Conservation (phyloP, 805 yeast species). For the Jamesozyma spencerorum region DNA sequence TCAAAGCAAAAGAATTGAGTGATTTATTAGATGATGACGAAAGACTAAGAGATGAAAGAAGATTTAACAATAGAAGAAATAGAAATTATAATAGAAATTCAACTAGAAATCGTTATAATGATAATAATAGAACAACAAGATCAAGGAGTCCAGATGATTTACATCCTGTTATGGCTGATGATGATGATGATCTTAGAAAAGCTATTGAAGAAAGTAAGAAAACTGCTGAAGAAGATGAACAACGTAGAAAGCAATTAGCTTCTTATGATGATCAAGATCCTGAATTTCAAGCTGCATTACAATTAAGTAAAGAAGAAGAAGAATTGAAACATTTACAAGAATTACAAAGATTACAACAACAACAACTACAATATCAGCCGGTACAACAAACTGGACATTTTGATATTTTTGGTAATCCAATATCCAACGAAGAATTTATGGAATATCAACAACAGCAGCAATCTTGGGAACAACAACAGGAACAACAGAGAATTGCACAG, state of each 20-base stretch:
- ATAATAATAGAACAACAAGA: too few relatives aligned
- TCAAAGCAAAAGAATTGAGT: constrained; percentile 83
- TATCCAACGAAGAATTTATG: constrained; percentile 22
- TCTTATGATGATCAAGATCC: constrained; percentile 19
- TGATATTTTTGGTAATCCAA: constrained; percentile 25
- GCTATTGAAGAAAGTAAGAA: constrained; percentile 73
- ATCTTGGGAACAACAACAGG: constrained; percentile 19
- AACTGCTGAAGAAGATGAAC: constrained; percentile 80
- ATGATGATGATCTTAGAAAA: constrained; percentile 57
- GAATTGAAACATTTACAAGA: constrained; percentile 26
- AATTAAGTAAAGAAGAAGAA: constrained; percentile 27
- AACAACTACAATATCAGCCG: constrained; percentile 13
- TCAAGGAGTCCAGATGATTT: too few relatives aligned
- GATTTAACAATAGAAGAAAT: constrained; percentile 24
- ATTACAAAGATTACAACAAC: constrained; percentile 19
- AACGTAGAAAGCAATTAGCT: constrained; percentile 35
- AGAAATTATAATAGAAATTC: constrained; percentile 30
- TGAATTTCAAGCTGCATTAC: constrained; percentile 25
- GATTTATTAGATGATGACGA: constrained; percentile 74
- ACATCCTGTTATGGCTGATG: too few relatives aligned
- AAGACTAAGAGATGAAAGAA: constrained; percentile 63
- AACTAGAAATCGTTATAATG: constrained; percentile 5
- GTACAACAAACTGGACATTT: constrained; percentile 11
- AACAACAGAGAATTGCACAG: constrained; percentile 22
- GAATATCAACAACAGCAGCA: constrained; percentile 27